These are phyloP conservation scores for Cyphellophora attinorum DNA, from an alignment of 2,329 filamentous ascomycete genomes.

Conservation along the genomic window DNA sequence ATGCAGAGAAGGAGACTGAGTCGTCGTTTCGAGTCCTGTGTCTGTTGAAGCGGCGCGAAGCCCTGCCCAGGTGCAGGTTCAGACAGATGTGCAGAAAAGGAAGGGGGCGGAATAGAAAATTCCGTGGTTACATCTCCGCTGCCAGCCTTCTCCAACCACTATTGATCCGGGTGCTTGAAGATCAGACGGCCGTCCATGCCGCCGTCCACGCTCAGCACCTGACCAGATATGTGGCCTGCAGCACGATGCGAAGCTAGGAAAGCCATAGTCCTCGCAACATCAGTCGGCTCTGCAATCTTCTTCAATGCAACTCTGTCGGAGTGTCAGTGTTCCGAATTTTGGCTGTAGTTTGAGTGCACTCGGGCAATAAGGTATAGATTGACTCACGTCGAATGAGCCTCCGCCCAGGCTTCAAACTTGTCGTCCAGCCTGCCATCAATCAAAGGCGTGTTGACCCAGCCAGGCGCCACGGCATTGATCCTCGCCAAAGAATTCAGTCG, in stretches of 20 bases:
- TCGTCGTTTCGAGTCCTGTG: too few species aligned
- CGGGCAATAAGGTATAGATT: too few species aligned
- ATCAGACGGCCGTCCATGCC: slow-evolving; percentile 42
- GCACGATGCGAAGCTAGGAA: slow-evolving; percentile 43
- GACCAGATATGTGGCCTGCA: slow-evolving; percentile 45
- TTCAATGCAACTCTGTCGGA: slow-evolving; percentile 36
- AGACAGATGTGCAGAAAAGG: too few species aligned
- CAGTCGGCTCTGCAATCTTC: slow-evolving; percentile 39
- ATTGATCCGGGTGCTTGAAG: too few species aligned
- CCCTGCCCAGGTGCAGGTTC: too few species aligned
- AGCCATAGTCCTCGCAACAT: slow-evolving; percentile 39
- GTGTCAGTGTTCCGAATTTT: too few species aligned
- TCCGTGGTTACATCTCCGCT: too few species aligned
- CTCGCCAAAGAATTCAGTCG: slow-evolving; percentile 40
- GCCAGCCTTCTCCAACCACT: too few species aligned
- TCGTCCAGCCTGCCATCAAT: slow-evolving; percentile 42
- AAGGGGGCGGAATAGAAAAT: too few species aligned
- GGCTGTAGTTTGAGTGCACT: too few species aligned
- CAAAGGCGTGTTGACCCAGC: slow-evolving; percentile 38
- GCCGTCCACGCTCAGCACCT: slow-evolving; percentile 42
- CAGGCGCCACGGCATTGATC: slow-evolving; percentile 44
- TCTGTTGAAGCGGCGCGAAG: too few species aligned
- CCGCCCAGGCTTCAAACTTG: slow-evolving; percentile 39
- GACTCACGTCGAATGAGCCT: slow-evolving; percentile 42
- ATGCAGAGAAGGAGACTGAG: too few species aligned